phyloP scores from a whole-genome alignment of 345 rosid species.

The Moricandia moricandioides region DNA sequence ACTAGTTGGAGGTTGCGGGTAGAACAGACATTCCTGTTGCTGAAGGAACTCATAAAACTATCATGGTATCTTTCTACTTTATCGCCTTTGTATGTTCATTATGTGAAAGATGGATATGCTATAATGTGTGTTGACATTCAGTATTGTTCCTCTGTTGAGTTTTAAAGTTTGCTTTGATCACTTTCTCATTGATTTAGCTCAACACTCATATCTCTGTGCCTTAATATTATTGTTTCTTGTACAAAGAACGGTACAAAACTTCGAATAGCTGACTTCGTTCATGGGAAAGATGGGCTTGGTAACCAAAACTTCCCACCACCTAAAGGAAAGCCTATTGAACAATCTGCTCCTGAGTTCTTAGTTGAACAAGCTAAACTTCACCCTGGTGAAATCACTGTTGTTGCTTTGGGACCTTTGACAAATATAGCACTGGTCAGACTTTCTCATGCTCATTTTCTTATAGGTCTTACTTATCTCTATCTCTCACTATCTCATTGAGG shows the following conservation, averaged over 20 bases:
- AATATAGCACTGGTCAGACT: conserved; percentile 78
- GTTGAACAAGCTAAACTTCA: conserved; percentile 75
- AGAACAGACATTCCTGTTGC: conserved; percentile 91
- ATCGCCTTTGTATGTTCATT: not conserved
- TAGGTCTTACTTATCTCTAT: conserved; percentile 10
- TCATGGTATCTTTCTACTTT: conserved; percentile 49
- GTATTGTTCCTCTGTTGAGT: too few species aligned
- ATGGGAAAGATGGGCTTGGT: conserved; percentile 92
- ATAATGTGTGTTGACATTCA: too few species aligned
- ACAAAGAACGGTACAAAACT: conserved; percentile 68
- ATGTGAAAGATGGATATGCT: not conserved
- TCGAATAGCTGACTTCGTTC: conserved; percentile 91
- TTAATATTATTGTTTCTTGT: conserved; percentile 3
- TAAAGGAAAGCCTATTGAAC: conserved; percentile 63
- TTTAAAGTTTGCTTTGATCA: not conserved
- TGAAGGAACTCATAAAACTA: conserved; percentile 88
- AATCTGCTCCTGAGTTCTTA: conserved; percentile 69
- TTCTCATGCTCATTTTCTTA: not conserved
- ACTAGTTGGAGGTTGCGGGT: conserved; percentile 82
- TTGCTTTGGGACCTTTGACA: conserved; percentile 90
- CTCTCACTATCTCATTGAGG: not conserved
- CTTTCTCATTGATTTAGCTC: not conserved
- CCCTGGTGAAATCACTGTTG: conserved; percentile 86
- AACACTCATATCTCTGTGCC: not conserved
- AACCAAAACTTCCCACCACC: conserved; percentile 93